Conservation (phyloP, 495 filamentous ascomycete species). For the Glutinoglossum americanum region DNA sequence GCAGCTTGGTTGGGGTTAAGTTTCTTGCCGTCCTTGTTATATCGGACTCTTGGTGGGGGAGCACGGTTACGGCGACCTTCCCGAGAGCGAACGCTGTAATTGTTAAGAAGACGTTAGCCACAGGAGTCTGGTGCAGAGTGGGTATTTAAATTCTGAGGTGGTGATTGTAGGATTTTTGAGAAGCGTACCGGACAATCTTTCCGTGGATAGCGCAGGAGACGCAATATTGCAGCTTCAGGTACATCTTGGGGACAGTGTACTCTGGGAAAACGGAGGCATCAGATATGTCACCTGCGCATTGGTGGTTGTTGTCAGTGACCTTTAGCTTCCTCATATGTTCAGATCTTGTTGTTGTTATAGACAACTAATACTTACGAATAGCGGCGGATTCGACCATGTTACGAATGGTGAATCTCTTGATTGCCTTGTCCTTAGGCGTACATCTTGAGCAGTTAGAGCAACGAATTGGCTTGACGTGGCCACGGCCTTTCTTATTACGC, state of each 20-base stretch:
- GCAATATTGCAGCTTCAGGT: slow-evolving; percentile 99
- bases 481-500: slow-evolving; percentile 99
- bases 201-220: slow-evolving; percentile 99
- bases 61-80: slow-evolving; percentile 97
- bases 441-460: slow-evolving; percentile 99
- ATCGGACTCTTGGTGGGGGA: slow-evolving; percentile 85
- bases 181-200: slow-evolving; percentile 95
- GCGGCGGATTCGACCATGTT: slow-evolving; percentile 99
- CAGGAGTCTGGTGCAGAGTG: not conserved
- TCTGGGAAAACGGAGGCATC: slow-evolving; percentile 97
- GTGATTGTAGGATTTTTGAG: not conserved
- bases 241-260: slow-evolving; percentile 99
- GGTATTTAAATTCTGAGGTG: not conserved
- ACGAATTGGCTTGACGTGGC: slow-evolving; percentile 97
- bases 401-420: slow-evolving; percentile 99
- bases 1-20: slow-evolving; percentile 74
- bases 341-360: not conserved
- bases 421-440: slow-evolving; percentile 99
- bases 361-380: slow-evolving; percentile 55
- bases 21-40: slow-evolving; percentile 99
- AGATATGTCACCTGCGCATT: slow-evolving; percentile 81
- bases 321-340: not conserved
- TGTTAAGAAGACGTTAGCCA: not conserved
- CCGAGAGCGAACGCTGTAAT: slow-evolving; percentile 74
- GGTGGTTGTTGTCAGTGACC: slow-evolving; percentile 5